phyloP scores from a whole-genome alignment of 768 basidiomycete species.

The Russula lepida region DNA sequence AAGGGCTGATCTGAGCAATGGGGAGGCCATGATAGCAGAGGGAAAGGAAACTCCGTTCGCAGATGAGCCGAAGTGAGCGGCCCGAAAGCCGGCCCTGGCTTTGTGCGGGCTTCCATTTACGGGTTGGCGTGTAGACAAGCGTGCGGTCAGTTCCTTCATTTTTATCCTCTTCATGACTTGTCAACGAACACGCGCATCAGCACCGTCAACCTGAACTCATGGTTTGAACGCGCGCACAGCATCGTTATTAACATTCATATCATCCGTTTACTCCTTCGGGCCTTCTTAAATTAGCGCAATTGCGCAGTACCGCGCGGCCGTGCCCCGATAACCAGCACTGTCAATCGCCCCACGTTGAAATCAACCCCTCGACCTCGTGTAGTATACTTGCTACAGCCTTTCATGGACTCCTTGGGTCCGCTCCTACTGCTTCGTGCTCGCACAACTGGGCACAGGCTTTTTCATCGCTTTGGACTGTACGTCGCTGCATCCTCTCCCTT shows the following conservation, averaged over 20 bases:
- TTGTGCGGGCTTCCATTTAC: no score
- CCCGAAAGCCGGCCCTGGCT: neutral
- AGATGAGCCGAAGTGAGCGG: neutral
- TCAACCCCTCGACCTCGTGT: neutral
- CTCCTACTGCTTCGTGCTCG: slow-evolving; percentile 30
- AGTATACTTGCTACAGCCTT: neutral
- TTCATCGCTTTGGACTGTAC: slow-evolving; percentile 74
- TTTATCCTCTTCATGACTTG: neutral
- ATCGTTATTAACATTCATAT: neutral
- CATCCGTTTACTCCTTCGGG: neutral
- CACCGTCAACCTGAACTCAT: neutral
- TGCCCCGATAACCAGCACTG: neutral
- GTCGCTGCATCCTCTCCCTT: slow-evolving; percentile 27
- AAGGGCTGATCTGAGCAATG: slow-evolving; percentile 1
- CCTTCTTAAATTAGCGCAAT: neutral
- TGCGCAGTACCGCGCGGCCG: neutral
- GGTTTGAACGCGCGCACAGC: neutral
- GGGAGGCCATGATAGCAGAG: slow-evolving; percentile 1
- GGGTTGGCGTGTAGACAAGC: no score
- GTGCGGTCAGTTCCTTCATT: neutral
- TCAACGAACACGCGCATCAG: neutral
- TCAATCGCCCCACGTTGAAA: neutral
- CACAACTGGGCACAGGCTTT: slow-evolving; percentile 39
- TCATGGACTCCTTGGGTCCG: slow-evolving; percentile 21
- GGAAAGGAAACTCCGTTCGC: neutral